Evolutionary conservation across 148 eudicot species (phyloP), one percentile per base, ranked within the genome.

Genomic region (Polygonum aviculare): DNA sequence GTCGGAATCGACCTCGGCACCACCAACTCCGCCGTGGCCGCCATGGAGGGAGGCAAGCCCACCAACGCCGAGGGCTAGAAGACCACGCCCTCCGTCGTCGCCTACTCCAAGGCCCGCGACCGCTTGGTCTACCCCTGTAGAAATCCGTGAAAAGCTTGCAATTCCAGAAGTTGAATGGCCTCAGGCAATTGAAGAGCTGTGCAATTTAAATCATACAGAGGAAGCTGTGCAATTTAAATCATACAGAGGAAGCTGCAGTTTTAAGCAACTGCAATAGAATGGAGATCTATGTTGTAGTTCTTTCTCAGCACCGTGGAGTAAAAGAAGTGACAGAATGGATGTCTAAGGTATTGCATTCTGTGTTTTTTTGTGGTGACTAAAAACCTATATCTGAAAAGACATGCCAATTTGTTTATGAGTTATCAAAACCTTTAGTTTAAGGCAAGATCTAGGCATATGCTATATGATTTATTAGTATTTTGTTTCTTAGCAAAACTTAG

Each of bases 91-190:
- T 26, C 31, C 31, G 31, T 26, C 31, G 31, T 26, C 31, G 31
- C 31, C 31, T 26, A 26, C 31, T 0, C 31, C 31, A 26, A 26
- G 31, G 31, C 31, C 31, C 0, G 1, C 1, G 31, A 26, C 1
- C 0, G 31, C 31, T 26, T 26, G 31, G 31, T 26, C 96, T 16
- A 72, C 93, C 47, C 98, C 98, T 10, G 97, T 94, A 12, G 97
- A 94, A 78, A 88, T 89, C 87, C 92, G 98, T 49, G 98, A 94
- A 83, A 94, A 94, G 79, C 97, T 94, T 77, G 98, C 97, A n/a
- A 86, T 94, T 84, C 98, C 98, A 11, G 98, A 94, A 86, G 97
- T 97, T 26, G 98, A 94, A 78, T 94, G 98, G 98, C 98, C 96
- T 33, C 84, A 92, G 60, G 98, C 98, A 39, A 94, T 94, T 22